phyloP scores from a whole-genome alignment of 768 basidiomycete genomes.

The Boletellus sp. region DNA sequence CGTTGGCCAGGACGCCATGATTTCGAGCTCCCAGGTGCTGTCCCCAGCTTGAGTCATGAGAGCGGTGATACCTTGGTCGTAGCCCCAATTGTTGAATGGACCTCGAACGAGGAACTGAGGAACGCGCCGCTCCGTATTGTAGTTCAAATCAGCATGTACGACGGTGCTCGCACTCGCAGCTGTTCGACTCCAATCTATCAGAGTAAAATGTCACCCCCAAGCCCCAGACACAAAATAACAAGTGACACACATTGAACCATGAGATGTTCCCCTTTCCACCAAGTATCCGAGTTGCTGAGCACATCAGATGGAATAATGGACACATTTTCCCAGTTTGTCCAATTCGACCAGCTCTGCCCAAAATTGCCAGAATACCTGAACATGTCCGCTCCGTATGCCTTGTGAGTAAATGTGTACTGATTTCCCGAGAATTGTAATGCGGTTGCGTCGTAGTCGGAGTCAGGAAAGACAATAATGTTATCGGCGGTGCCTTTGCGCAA shows the following conservation, averaged over 20 bases:
- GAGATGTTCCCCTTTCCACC: slow-evolving; percentile 83
- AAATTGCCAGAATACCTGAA: slow-evolving; percentile 88
- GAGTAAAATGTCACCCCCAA: neutral
- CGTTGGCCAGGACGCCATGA: slow-evolving; percentile 89
- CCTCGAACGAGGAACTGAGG: slow-evolving; percentile 88
- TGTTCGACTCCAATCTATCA: slow-evolving; percentile 72
- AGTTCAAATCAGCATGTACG: slow-evolving; percentile 74
- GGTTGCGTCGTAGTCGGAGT: slow-evolving; percentile 67
- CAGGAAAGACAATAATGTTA: slow-evolving; percentile 87
- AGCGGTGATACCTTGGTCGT: slow-evolving; percentile 74
- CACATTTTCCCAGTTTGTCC: slow-evolving; percentile 74
- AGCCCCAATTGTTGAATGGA: slow-evolving; percentile 90
- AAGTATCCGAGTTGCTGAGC: slow-evolving; percentile 47
- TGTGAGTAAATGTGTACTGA: slow-evolving; percentile 75
- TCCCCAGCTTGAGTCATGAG: slow-evolving; percentile 62
- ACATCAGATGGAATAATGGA: slow-evolving; percentile 58
- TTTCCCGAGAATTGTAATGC: slow-evolving; percentile 57
- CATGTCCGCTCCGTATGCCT: slow-evolving; percentile 80
- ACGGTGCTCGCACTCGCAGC: slow-evolving; percentile 61
- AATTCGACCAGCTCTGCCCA: slow-evolving; percentile 78
- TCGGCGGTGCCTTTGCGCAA: slow-evolving; percentile 71
- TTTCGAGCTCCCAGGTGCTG: slow-evolving; percentile 78
- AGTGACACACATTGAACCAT: slow-evolving; percentile 75
- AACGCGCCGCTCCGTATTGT: slow-evolving; percentile 61
- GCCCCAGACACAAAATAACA: neutral